phyloP scores from a whole-genome alignment of 2,329 filamentous ascomycete genomes.

The Penicillium sp. region DNA sequence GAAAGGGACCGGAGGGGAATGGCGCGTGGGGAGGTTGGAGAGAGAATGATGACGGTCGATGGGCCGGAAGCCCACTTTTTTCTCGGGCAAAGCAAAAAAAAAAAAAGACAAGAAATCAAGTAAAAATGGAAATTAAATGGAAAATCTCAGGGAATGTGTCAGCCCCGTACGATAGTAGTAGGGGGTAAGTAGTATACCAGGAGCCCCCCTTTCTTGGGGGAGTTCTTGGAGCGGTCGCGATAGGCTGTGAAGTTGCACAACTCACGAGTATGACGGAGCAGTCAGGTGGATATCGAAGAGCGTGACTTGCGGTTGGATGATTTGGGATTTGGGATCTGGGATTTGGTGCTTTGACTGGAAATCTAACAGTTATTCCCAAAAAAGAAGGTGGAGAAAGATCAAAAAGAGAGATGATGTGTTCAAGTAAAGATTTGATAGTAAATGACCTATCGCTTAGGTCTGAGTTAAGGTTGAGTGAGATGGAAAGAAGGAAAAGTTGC shows the following conservation, averaged over 20 bases:
- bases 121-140: background rate
- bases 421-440: too few relatives aligned
- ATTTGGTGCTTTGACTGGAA: background rate
- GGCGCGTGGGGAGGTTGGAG: constrained; percentile 62
- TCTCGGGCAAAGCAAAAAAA: background rate
- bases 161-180: background rate
- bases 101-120: background rate
- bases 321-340: background rate
- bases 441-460: background rate
- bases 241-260: background rate
- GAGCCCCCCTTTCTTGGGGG: background rate
- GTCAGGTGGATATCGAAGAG: background rate
- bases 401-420: too few relatives aligned
- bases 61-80: constrained; percentile 66
- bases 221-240: background rate
- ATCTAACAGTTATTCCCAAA: background rate
- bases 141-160: background rate
- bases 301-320: background rate
- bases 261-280: background rate
- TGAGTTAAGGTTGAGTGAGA: background rate
- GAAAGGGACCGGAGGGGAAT: constrained; percentile 80
- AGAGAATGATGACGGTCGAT: constrained; percentile 81
- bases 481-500: background rate
- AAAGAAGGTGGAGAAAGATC: too few relatives aligned
- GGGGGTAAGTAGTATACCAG: background rate